Conservation (phyloP, 495 filamentous ascomycete species). For the Neurospora pannonica region DNA sequence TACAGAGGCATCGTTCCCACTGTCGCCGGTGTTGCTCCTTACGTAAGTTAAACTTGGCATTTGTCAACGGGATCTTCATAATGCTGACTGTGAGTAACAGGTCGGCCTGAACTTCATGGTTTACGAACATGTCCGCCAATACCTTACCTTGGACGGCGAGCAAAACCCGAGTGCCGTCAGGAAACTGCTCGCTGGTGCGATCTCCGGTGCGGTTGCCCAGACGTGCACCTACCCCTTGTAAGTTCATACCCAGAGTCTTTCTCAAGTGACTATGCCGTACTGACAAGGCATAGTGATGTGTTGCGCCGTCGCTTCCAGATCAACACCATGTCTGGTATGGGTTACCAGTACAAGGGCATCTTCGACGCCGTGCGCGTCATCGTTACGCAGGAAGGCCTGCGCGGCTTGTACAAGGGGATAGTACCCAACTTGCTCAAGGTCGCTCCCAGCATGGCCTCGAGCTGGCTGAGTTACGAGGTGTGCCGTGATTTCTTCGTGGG, state of each 20-base stretch:
- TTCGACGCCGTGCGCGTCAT: conserved; percentile 77
- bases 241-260: conserved; percentile 23
- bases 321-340: conserved; percentile 99
- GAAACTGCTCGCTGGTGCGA: conserved; percentile 80
- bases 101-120: conserved; percentile 97
- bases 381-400: conserved; percentile 57
- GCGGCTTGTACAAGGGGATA: conserved; percentile 84
- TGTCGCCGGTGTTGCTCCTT: conserved; percentile 89
- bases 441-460: conserved; percentile 95
- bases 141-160: conserved; percentile 80
- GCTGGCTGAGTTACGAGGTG: conserved; percentile 94
- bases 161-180: conserved; percentile 69
- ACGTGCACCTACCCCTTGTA: conserved; percentile 98
- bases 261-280: conserved; percentile 3
- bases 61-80: not conserved
- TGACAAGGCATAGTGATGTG: conserved; percentile 41
- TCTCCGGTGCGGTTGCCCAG: conserved; percentile 93
- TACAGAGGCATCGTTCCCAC: conserved; percentile 93
- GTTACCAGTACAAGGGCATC: conserved; percentile 85
- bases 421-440: conserved; percentile 93
- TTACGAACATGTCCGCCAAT: conserved; percentile 79
- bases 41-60: conserved; percentile 47
- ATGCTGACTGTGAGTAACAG: conserved; percentile 35
- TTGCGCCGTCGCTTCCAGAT: conserved; percentile 95
- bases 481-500: conserved; percentile 74